Percentiles rank a stretch among this genome's conserved stretches.
Evolutionary conservation across 2,329 filamentous ascomycete genomes (phyloP).

Genomic region (Aspergillus latus): DNA sequence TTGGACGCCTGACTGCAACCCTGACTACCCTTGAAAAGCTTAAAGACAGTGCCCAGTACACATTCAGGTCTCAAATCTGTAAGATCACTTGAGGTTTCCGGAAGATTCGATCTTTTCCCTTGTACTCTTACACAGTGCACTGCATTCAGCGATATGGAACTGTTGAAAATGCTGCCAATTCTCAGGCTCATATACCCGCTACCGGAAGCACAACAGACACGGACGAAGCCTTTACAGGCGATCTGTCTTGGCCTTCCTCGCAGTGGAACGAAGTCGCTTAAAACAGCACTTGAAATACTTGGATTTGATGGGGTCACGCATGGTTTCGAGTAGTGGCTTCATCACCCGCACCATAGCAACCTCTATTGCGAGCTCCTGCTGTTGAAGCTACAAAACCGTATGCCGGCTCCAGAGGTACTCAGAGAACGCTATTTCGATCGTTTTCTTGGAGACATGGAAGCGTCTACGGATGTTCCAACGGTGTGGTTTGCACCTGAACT

Average conservation of each 20-base stretch:
- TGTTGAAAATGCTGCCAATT: background rate
- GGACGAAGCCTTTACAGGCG: constrained; percentile 21
- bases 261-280: constrained; percentile 27
- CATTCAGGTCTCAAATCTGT: too few relatives aligned
- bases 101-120: background rate
- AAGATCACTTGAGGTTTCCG: too few relatives aligned
- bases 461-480: constrained; percentile 21
- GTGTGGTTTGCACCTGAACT: constrained; percentile 23
- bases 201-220: background rate
- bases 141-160: background rate
- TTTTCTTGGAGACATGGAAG: constrained; percentile 16
- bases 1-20: background rate
- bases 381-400: background rate
- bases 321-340: constrained; percentile 17
- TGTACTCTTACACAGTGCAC: background rate
- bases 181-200: background rate
- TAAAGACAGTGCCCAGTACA: too few relatives aligned
- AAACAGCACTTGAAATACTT: constrained; percentile 26
- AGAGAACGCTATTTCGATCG: constrained; percentile 10
- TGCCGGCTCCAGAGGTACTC: background rate
- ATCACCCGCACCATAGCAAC: background rate
- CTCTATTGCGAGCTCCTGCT: background rate
- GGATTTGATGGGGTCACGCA: constrained; percentile 29
- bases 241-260: constrained; percentile 28
- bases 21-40: too few relatives aligned